A percentile compares a stretch with the other conserved stretches of the same genome.
phyloP scores from a whole-genome alignment of 768 basidiomycete genomes.

The Termitomyces sp. region DNA sequence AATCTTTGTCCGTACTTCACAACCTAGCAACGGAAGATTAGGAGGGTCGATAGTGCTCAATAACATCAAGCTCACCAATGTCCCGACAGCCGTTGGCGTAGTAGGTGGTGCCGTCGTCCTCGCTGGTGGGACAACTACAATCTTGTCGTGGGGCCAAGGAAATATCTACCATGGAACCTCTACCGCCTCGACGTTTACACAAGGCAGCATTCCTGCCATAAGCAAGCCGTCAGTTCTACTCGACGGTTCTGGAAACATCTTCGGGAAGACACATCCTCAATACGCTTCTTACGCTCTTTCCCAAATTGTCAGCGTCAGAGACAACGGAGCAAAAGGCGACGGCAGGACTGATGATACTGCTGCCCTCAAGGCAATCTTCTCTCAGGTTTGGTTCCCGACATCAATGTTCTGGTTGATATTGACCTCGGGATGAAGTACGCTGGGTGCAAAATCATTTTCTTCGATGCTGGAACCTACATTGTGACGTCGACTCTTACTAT shows the following conservation, averaged over 20 bases:
- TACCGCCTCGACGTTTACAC: conserved; percentile 40
- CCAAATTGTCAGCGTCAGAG: conserved; percentile 71
- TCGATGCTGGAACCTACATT: conserved; percentile 65
- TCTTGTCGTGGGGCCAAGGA: conserved; percentile 46
- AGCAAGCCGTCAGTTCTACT: conserved; percentile 57
- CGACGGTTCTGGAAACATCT: conserved; percentile 55
- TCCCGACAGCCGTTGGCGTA: conserved; percentile 60
- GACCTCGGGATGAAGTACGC: conserved; percentile 42
- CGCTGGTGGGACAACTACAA: conserved; percentile 56
- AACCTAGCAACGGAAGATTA: conserved; percentile 41
- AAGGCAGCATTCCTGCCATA: conserved; percentile 46
- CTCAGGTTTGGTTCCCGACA: conserved; percentile 36
- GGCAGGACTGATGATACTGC: conserved; percentile 75
- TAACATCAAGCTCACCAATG: conserved; percentile 57
- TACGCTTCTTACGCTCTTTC: conserved; percentile 56
- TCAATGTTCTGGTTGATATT: neutral
- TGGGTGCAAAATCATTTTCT: conserved; percentile 77
- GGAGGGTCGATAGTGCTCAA: conserved; percentile 66
- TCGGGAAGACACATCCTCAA: conserved; percentile 63
- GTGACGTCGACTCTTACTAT: conserved; percentile 52
- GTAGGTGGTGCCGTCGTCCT: conserved; percentile 51
- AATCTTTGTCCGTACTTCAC: conserved; percentile 54
- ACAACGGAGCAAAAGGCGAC: conserved; percentile 69
- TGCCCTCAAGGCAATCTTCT: conserved; percentile 60
- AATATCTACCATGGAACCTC: conserved; percentile 47